These are phyloP conservation scores for Nicotiana benthamiana DNA, from an alignment of 257 asterid species.

Conservation along the genomic window DNA sequence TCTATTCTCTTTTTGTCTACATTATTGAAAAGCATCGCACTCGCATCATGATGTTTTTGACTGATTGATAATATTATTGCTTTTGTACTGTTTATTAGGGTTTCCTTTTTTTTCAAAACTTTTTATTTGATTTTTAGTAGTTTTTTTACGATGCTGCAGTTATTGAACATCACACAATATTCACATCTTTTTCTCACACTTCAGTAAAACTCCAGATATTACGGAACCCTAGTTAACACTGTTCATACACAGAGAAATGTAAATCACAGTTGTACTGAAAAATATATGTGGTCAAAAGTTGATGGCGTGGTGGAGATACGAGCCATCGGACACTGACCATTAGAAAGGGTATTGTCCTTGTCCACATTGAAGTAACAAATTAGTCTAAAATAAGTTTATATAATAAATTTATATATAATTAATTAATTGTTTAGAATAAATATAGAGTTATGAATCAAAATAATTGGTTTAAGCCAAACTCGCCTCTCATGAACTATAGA, in stretches of 20 bases:
- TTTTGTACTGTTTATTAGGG: background rate
- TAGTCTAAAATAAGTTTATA: too few species aligned
- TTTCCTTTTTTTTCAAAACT: background rate
- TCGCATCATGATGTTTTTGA: background rate
- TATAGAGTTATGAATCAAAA: too few species aligned
- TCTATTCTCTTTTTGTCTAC: background rate
- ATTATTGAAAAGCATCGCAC: background rate
- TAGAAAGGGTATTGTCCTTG: background rate
- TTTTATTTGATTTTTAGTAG: background rate
- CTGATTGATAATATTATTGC: background rate
- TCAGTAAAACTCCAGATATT: background rate
- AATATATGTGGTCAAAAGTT: background rate
- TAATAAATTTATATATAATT: too few species aligned
- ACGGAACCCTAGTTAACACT: background rate
- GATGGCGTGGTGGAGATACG: background rate
- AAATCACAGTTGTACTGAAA: background rate
- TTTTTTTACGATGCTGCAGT: background rate
- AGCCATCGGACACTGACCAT: background rate
- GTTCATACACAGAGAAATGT: background rate
- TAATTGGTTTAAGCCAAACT: too few species aligned
- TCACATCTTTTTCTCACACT: background rate
- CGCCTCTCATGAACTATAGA: too few species aligned
- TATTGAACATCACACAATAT: background rate
- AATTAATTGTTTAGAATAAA: too few species aligned
- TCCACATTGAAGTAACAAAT: background rate